Conservation (phyloP, 2,329 filamentous ascomycete genomes). For the Periconia macrospinosa region DNA sequence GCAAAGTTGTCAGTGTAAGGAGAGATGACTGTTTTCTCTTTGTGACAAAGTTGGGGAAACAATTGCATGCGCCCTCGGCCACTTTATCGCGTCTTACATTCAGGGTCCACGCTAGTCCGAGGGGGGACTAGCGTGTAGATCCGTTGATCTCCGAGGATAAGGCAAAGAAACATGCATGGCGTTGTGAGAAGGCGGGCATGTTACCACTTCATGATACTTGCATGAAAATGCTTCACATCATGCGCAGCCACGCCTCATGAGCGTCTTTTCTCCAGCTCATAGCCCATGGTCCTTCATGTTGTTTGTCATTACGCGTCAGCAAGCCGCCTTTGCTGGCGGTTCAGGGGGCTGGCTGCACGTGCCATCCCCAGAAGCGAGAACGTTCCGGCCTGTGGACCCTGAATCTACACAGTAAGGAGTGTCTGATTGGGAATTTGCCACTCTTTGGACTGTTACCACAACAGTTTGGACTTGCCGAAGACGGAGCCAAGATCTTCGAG, state of each 20-base stretch:
- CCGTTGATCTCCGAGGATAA: background rate
- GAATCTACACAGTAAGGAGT: background rate
- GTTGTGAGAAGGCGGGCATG: too few species aligned
- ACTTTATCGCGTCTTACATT: background rate
- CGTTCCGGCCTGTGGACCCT: background rate
- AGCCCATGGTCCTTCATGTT: too few species aligned
- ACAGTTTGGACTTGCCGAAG: slow-evolving; percentile 1
- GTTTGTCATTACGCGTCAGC: too few species aligned
- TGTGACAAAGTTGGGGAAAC: background rate
- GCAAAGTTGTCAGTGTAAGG: background rate
- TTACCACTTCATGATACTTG: too few species aligned
- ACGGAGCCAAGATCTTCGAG: slow-evolving; percentile 3
- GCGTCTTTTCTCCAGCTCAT: too few species aligned
- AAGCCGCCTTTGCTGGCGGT: background rate
- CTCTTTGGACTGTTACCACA: background rate
- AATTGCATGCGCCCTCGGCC: background rate
- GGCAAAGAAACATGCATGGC: background rate
- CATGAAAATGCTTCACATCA: too few species aligned
- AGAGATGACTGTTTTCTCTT: background rate
- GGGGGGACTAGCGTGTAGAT: background rate
- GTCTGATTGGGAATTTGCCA: slow-evolving; percentile 2
- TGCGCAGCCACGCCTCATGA: too few species aligned
- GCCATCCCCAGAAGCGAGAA: background rate
- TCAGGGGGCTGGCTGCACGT: background rate
- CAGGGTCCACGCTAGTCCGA: background rate